A percentile compares a stretch with the other conserved stretches of the same genome.
Conservation (phyloP, 345 rosid genomes). For the Sonneratia alba region DNA sequence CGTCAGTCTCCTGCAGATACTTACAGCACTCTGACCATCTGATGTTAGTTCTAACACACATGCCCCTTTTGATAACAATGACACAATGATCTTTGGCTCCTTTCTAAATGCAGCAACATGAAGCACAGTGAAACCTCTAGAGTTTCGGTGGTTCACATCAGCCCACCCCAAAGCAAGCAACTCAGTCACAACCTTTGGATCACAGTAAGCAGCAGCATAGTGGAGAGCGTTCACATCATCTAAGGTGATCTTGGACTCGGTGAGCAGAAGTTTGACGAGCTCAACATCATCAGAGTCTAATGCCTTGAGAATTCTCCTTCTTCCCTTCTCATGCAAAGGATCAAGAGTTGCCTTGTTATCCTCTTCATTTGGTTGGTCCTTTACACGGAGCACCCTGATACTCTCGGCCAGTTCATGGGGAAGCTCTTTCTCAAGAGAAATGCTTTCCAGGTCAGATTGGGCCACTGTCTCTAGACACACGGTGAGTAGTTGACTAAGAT, state of each 20-base stretch:
- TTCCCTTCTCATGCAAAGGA: conserved; percentile 50
- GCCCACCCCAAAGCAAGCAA: conserved; percentile 60
- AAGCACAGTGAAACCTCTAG: conserved; percentile 75
- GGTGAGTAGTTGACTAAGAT: conserved; percentile 50
- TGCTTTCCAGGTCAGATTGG: conserved; percentile 63
- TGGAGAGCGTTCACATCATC: conserved; percentile 81
- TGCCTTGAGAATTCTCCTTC: conserved; percentile 73
- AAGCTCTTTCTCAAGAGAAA: conserved; percentile 72
- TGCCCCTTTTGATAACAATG: conserved; percentile 67
- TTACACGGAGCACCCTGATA: conserved; percentile 41
- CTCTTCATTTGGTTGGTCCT: conserved; percentile 33
- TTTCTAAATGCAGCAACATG: conserved; percentile 87
- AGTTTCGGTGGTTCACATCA: conserved; percentile 61
- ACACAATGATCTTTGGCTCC: conserved; percentile 62
- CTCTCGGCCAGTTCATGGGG: conserved; percentile 53
- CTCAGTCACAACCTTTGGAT: conserved; percentile 76
- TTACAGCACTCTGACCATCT: conserved; percentile 80
- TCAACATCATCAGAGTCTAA: conserved; percentile 93
- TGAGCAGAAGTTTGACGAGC: conserved; percentile 72
- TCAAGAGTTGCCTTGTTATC: conserved; percentile 15
- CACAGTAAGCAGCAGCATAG: conserved; percentile 87
- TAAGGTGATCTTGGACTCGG: conserved; percentile 66
- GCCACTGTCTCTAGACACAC: conserved; percentile 78
- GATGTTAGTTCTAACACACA: conserved; percentile 51
- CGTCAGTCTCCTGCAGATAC: conserved; percentile 69